Base-by-base conservation (phyloP, 495 filamentous ascomycete species). In the Lophiotrema nucula region DNA sequence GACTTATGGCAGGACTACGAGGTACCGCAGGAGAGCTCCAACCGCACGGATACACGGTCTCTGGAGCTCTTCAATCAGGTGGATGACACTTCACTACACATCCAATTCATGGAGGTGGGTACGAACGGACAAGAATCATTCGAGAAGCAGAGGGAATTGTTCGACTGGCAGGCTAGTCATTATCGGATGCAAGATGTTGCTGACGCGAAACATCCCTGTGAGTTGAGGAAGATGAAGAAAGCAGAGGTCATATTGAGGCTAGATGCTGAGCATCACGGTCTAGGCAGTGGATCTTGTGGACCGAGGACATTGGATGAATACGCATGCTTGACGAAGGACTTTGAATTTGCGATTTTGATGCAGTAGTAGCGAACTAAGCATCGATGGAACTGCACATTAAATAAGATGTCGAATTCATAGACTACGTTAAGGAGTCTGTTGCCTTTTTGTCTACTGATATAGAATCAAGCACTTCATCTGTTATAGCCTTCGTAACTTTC, bases 211-310 rank as follows among this genome's bases (percentile, higher is more conserved):
- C 86, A 89, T 66, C 81, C 82, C 16, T 76, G 79, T 57, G 84
- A 89, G 69, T 65, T 89, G 56, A 70, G 64, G 25, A 76, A 73
- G 43, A 69, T 72, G 56, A 72, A 73, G 31, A 75, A 72, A 41
- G 72, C 82, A 3, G 78, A 78, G 44, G 77, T 83, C 22, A 68
- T 83, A 41, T 41, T 88, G 55, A 72, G 83, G 52, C 67, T 86
- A 3, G 83, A 86, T 70, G 82, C 78, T 5, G 72, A 67, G 27
- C 76, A 79, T 51, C 76, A 77, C 51, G 83, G 82, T 0, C 69
- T 86, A 0, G 83, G 83, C 1, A 85, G 76, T n/a, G 83, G 75
- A 18, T 77, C 78, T 16, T 85, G 82, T 68, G 83, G 83, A n/a
- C 83, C 82, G 0, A 72, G 72, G 21, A 81, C 80, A 0, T 68